phyloP scores from a whole-genome alignment of 768 basidiomycete genomes.

The Butyriboletus loyo region DNA sequence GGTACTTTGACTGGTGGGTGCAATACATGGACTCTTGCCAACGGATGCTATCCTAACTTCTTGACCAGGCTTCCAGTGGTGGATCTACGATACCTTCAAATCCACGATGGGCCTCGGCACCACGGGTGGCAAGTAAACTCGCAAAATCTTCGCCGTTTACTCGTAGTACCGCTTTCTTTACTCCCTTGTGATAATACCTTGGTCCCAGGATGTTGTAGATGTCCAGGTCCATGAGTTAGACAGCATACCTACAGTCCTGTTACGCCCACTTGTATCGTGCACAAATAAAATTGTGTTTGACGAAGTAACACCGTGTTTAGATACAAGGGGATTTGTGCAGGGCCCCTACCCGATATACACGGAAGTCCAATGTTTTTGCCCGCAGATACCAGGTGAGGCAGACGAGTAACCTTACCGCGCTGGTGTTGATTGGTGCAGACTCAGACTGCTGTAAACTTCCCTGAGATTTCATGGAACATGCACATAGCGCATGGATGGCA shows the following conservation, averaged over 20 bases:
- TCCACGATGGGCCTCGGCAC: constrained; percentile 79
- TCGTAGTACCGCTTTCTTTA: background rate
- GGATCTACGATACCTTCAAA: constrained; percentile 91
- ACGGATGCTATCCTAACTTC: background rate
- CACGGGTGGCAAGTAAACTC: constrained; percentile 76
- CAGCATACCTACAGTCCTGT: background rate
- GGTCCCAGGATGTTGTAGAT: background rate
- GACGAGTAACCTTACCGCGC: background rate
- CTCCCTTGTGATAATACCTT: constrained; percentile 2
- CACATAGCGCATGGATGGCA: background rate
- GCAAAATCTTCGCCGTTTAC: background rate
- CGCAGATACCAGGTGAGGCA: background rate
- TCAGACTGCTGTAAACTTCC: background rate
- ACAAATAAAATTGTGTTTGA: background rate
- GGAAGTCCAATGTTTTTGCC: too few relatives aligned
- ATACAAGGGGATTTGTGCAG: too few relatives aligned
- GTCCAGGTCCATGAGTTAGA: background rate
- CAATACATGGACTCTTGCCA: background rate
- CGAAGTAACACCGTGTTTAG: too few relatives aligned
- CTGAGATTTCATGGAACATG: background rate
- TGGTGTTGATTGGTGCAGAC: background rate
- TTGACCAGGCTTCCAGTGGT: constrained; percentile 79
- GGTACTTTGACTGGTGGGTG: constrained; percentile 47
- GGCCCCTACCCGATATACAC: too few relatives aligned
- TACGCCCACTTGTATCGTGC: background rate